These are phyloP conservation scores for Seiridium unicorne DNA, from an alignment of 2,329 filamentous ascomycete genomes.

Conservation along the genomic window DNA sequence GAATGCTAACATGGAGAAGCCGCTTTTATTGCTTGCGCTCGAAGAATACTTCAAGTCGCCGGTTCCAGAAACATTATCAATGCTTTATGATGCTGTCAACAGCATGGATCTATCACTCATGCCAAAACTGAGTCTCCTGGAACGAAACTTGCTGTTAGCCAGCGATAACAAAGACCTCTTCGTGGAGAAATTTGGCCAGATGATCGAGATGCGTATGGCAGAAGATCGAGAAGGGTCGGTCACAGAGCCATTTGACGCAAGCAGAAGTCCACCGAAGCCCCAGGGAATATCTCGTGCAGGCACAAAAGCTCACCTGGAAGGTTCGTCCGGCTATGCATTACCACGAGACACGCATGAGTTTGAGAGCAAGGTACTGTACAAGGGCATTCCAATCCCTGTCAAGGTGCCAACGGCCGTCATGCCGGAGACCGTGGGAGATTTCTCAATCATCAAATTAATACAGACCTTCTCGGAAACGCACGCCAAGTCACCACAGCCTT, in stretches of 20 bases:
- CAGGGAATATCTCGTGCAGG: constrained; percentile 58
- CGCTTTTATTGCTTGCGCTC: constrained; percentile 81
- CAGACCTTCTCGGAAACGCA: constrained; percentile 88
- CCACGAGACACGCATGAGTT: constrained; percentile 97
- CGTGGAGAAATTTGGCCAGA: constrained; percentile 93
- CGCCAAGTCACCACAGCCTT: constrained; percentile 78
- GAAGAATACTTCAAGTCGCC: constrained; percentile 97
- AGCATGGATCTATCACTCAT: constrained; percentile 95
- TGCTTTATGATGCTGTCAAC: constrained; percentile 90
- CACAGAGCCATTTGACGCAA: constrained; percentile 43
- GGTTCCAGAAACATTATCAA: constrained; percentile 79
- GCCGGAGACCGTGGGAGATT: constrained; percentile 95
- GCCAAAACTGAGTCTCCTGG: constrained; percentile 79
- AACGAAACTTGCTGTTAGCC: constrained; percentile 81
- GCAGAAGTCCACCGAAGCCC: constrained; percentile 44
- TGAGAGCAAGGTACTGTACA: constrained; percentile 92
- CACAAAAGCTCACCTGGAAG: constrained; percentile 61
- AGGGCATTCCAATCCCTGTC: constrained; percentile 93
- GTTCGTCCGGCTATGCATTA: constrained; percentile 67
- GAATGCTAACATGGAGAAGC: constrained; percentile 46
- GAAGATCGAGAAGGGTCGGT: constrained; percentile 54
- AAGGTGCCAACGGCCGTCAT: constrained; percentile 93
- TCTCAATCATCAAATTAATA: constrained; percentile 95
- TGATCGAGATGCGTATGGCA: constrained; percentile 79
- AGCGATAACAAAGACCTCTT: constrained; percentile 96